Base-by-base conservation (phyloP, 305 asterid genomes). In the Fraxinus paxiana region DNA sequence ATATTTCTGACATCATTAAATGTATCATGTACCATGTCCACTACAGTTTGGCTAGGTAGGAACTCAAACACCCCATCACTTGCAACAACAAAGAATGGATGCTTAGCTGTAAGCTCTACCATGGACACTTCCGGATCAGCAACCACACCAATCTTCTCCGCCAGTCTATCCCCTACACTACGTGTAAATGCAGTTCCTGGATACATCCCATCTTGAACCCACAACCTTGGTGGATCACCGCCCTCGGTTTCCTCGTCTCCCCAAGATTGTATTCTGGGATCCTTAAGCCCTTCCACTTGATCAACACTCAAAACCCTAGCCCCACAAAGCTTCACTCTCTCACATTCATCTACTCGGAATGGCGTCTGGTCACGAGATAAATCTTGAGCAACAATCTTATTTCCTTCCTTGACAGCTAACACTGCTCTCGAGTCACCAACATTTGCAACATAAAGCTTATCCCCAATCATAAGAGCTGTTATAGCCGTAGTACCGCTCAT, bases 401-500 rank as follows among this genome's bases (percentile, higher is more conserved):
- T 87, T 38, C 91, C 98, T 82, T 95, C 99, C 92, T 87, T 95
- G 75, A 92, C 91, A 12, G 97, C 97, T 79, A 95, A 30, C 26
- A 93, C 97, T 0, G 99, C 99, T 75, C 99, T 89, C 3, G 99
- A 95, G 51, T 95, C 99, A 20, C 99, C 99, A 33, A 94, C 98
- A 86, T 95, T 95, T n/a, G 99, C 99, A 75, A 95, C 97, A 63
- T 91, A 95, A 22, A 95, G 84, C 90, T 81, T 91, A 80, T 95
- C 89, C 81, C 96, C 99, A 43, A 94, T 79, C 2, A 93, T 86
- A 24, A 95, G 95, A 38, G 90, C 95, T 3, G 99, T 92, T 35
- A 95, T 92, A 46, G 98, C 99, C 0, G 99, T 95, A 1, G 99
- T 95, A 43, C 99, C 99, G 87, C 99, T 95, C 99, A 95, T 95